phyloP scores from a whole-genome alignment of 805 yeast species.

The Metschnikowia picachoensis region DNA sequence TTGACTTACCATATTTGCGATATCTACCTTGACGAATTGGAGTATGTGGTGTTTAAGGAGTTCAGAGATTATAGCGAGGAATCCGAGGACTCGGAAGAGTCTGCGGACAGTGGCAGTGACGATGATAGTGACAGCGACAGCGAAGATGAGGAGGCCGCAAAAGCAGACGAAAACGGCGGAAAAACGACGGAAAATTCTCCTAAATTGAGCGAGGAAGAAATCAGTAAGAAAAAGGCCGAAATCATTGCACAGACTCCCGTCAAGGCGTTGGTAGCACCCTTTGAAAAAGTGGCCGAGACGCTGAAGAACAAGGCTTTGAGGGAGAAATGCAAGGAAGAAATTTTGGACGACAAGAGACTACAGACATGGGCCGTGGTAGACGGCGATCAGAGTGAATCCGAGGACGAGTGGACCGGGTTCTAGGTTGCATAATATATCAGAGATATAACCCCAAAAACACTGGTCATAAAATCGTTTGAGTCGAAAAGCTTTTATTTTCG shows the following conservation, averaged over 20 bases:
- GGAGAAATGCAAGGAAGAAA: constrained; percentile 59
- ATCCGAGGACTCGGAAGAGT: constrained; percentile 29
- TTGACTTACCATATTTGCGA: constrained; percentile 84
- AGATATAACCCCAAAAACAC: no score
- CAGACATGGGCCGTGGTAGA: constrained; percentile 57
- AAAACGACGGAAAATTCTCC: constrained; percentile 11
- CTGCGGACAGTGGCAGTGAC: constrained; percentile 37
- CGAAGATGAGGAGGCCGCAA: neutral
- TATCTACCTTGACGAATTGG: constrained; percentile 80
- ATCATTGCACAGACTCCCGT: constrained; percentile 50
- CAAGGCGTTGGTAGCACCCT: constrained; percentile 53
- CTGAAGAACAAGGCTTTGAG: constrained; percentile 60
- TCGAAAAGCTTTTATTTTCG: no score
- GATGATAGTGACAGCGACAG: constrained; percentile 7
- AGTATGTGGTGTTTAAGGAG: constrained; percentile 53
- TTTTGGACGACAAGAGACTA: constrained; percentile 62
- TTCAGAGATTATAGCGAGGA: constrained; percentile 39
- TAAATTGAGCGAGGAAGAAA: constrained; percentile 20
- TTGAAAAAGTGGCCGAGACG: constrained; percentile 46
- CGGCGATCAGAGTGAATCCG: constrained; percentile 23
- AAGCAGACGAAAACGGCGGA: neutral
- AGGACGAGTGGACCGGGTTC: constrained; percentile 23
- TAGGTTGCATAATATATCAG: neutral
- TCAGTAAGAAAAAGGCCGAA: constrained; percentile 23
- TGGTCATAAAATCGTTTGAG: no score